phyloP scores from a whole-genome alignment of 495 filamentous ascomycete species.

The Trichoderma erinaceum region DNA sequence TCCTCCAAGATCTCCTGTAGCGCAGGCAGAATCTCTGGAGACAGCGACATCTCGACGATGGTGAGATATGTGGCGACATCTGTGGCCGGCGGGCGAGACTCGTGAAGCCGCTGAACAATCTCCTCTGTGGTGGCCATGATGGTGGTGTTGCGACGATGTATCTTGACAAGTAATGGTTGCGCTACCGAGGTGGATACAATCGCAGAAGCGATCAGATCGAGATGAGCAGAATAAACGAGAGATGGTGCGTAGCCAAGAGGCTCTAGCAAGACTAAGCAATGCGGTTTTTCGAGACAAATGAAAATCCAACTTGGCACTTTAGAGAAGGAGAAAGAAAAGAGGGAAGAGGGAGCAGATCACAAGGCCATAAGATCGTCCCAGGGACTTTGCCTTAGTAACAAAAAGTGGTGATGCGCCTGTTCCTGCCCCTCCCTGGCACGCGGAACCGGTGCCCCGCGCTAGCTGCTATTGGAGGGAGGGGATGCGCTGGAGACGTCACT shows the following conservation, averaged over 20 bases:
- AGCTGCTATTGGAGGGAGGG: not conserved
- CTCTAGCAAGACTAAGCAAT: not conserved
- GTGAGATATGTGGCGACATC: conserved; percentile 88
- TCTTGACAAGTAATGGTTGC: not conserved
- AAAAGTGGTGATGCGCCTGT: too few species aligned
- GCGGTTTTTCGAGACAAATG: not conserved
- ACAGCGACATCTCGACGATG: conserved; percentile 78
- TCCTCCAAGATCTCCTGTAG: conserved; percentile 78
- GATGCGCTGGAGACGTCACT: conserved; percentile 12
- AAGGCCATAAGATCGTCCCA: not conserved
- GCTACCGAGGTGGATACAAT: not conserved
- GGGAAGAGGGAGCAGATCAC: not conserved
- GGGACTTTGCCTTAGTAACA: not conserved
- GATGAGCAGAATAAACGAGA: not conserved
- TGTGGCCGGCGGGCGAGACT: conserved; percentile 57
- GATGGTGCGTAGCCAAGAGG: not conserved
- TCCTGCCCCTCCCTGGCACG: not conserved
- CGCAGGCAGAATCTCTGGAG: conserved; percentile 64
- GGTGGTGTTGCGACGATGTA: not conserved
- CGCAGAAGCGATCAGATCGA: not conserved
- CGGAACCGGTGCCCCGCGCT: conserved; percentile 4
- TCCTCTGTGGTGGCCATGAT: conserved; percentile 17
- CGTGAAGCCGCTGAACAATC: conserved; percentile 37
- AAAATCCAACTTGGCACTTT: not conserved
- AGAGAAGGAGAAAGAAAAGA: not conserved